Conservation (phyloP, 2,329 filamentous ascomycete species). For the Leptographium flavum region DNA sequence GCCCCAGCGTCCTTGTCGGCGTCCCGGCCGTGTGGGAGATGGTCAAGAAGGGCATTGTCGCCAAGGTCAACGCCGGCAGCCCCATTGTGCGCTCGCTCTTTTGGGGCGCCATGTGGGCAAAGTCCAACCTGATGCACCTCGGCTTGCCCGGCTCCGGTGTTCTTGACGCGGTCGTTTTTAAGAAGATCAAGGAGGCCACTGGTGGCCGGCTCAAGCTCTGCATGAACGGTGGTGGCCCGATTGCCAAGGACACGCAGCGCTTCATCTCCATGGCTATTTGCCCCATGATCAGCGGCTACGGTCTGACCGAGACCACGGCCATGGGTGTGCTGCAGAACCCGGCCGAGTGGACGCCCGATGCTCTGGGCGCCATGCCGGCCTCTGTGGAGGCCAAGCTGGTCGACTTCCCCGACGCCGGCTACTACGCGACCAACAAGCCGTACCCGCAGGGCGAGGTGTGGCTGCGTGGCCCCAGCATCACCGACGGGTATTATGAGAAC, state of each 20-base stretch:
- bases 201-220: constrained; percentile 68
- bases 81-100: constrained; percentile 61
- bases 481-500: constrained; percentile 62
- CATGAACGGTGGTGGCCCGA: constrained; percentile 75
- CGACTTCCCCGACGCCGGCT: constrained; percentile 72
- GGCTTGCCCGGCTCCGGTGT: constrained; percentile 52
- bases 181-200: constrained; percentile 82
- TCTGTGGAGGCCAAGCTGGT: constrained; percentile 73
- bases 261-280: constrained; percentile 83
- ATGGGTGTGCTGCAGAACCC: constrained; percentile 67
- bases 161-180: constrained; percentile 71
- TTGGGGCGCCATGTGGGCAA: constrained; percentile 42
- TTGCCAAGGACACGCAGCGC: constrained; percentile 70
- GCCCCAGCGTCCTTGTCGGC: constrained; percentile 69
- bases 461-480: constrained; percentile 65
- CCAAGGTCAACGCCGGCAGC: constrained; percentile 58
- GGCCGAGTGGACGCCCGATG: constrained; percentile 59
- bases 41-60: constrained; percentile 77
- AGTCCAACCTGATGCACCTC: constrained; percentile 33
- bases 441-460: constrained; percentile 74
- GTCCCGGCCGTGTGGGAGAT: constrained; percentile 85
- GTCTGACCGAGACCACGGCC: constrained; percentile 71
- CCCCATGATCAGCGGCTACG: constrained; percentile 82
- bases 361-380: constrained; percentile 59
- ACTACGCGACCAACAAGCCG: constrained; percentile 61